A percentile compares a stretch with the other conserved stretches of the same genome.
These are phyloP conservation scores for Neofusicoccum sp. DNA, from an alignment of 2,329 filamentous ascomycete species.

Conservation along the genomic window DNA sequence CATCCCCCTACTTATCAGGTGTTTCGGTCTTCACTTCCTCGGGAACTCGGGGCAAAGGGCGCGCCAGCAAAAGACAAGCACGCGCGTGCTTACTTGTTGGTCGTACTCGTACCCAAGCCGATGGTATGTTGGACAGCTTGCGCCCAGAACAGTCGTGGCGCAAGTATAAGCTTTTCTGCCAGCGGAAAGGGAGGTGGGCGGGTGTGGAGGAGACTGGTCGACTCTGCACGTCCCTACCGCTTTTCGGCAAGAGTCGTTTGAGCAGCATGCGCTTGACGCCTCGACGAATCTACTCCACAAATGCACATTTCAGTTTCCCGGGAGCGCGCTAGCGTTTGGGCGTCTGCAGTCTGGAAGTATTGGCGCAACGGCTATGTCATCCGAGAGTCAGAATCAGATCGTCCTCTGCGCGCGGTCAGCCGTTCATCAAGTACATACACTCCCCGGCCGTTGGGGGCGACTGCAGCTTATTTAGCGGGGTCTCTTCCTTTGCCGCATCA, in stretches of 20 bases:
- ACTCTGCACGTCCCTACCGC: background rate
- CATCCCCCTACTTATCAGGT: background rate
- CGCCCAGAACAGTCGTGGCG: background rate
- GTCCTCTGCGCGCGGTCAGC: too few relatives aligned
- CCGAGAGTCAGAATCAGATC: too few relatives aligned
- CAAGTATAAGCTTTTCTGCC: background rate
- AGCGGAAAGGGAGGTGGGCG: background rate
- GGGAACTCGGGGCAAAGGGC: background rate
- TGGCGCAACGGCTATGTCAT: too few relatives aligned
- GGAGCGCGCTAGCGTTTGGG: too few relatives aligned
- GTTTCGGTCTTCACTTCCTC: background rate
- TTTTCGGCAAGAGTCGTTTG: background rate
- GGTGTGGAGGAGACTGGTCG: background rate
- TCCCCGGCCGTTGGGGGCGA: too few relatives aligned
- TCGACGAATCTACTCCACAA: too few relatives aligned
- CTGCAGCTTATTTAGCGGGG: too few relatives aligned
- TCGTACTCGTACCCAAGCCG: background rate
- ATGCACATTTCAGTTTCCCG: background rate
- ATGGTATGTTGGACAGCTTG: background rate
- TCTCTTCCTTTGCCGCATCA: too few relatives aligned
- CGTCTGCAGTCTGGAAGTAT: too few relatives aligned
- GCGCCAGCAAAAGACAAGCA: too few relatives aligned
- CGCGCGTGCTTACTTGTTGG: background rate
- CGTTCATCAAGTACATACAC: too few relatives aligned
- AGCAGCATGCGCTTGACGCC: background rate